Conservation (phyloP, 352 stramenopile species). For the Globisporangium ultimum region DNA sequence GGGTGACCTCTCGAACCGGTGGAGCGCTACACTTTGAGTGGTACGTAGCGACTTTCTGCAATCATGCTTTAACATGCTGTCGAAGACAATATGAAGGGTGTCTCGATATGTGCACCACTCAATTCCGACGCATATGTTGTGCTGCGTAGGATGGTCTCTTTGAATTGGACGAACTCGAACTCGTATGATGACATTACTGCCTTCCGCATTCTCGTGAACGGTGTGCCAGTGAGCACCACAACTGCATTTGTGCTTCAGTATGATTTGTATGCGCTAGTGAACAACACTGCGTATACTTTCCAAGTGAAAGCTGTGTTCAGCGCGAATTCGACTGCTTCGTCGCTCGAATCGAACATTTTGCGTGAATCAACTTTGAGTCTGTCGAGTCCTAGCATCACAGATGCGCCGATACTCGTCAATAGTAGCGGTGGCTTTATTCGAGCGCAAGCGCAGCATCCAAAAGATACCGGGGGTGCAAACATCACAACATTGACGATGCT, state of each 20-base stretch:
- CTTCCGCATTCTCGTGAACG: slow-evolving; percentile 8
- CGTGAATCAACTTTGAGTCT: slow-evolving; percentile 2
- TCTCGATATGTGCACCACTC: too few relatives aligned
- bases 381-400: neutral
- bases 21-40: slow-evolving; percentile 10
- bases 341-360: slow-evolving; percentile 7
- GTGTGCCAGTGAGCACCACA: slow-evolving; percentile 2
- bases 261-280: slow-evolving; percentile 4
- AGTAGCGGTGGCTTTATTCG: slow-evolving; percentile 1
- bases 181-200: slow-evolving; percentile 4
- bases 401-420: neutral
- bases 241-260: neutral
- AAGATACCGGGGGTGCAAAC: slow-evolving; percentile 2
- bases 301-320: slow-evolving; percentile 4
- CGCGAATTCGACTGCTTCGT: neutral
- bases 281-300: slow-evolving; percentile 13
- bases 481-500: neutral
- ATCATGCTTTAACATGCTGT: neutral
- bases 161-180: slow-evolving; percentile 7
- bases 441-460: neutral
- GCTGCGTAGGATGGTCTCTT: slow-evolving; percentile 5
- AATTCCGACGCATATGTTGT: too few relatives aligned
- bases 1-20: neutral
- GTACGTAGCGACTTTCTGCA: neutral
- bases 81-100: too few relatives aligned